phyloP scores from a whole-genome alignment of 1,139 yeast species.

The Arxiozyma slooffiae region DNA sequence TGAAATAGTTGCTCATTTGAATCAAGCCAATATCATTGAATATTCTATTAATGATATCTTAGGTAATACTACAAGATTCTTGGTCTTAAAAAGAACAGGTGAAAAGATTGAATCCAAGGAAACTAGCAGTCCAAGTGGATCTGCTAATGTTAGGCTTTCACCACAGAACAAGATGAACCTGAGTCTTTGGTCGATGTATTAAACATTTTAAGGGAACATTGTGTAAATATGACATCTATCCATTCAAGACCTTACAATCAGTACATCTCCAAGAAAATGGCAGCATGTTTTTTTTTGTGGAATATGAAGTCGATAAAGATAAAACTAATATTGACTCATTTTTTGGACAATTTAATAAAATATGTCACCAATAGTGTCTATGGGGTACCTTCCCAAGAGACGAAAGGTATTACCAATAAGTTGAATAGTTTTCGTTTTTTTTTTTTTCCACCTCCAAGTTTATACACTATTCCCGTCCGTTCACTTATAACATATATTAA shows the following conservation, averaged over 20 bases:
- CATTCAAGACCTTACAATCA: constrained; percentile 49
- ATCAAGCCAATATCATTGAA: constrained; percentile 48
- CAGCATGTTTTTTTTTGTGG: constrained; percentile 76
- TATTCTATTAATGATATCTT: constrained; percentile 57
- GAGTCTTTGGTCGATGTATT: constrained; percentile 69
- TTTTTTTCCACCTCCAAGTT: not conserved
- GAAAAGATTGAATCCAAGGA: not conserved
- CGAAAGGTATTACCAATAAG: constrained; percentile 26
- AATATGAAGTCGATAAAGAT: constrained; percentile 33
- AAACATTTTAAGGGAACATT: constrained; percentile 44
- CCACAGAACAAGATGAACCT: constrained; percentile 56
- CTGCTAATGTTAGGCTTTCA: constrained; percentile 44
- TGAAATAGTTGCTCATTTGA: constrained; percentile 53
- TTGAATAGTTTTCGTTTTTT: not conserved
- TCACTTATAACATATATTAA: not conserved
- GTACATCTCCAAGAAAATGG: constrained; percentile 40
- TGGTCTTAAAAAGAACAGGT: constrained; percentile 39
- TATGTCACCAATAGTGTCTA: constrained; percentile 29
- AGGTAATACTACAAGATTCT: constrained; percentile 77
- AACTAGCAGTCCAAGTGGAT: constrained; percentile 32
- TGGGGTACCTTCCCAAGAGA: constrained; percentile 36
- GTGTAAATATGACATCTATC: constrained; percentile 62
- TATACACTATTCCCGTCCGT: not conserved
- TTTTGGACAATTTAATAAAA: constrained; percentile 20
- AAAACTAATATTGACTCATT: constrained; percentile 17